A percentile compares a stretch with the other conserved stretches of the same genome.
Conservation (phyloP, 1,284 basidiomycete species). For the Fistulina hepatica region DNA sequence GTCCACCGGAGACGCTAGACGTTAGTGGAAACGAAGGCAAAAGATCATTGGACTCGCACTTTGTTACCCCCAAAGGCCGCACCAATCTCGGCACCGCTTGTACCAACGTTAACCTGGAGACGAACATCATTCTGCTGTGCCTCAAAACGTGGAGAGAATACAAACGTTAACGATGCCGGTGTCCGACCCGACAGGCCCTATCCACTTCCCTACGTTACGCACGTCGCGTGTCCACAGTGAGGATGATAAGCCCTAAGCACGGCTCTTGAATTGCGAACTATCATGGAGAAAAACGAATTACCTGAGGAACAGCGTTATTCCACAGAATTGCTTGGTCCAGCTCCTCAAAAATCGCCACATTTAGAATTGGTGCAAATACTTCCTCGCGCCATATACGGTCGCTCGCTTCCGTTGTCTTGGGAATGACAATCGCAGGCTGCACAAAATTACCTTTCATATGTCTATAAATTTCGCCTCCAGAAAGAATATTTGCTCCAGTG, state of each 20-base stretch:
- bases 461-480: constrained; percentile 54
- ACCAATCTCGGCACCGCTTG: constrained; percentile 86
- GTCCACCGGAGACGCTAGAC: constrained; percentile 12
- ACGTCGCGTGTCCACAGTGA: constrained; percentile 85
- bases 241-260: constrained; percentile 66
- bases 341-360: constrained; percentile 82
- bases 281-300: constrained; percentile 16
- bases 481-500: constrained; percentile 67
- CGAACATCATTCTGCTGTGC: constrained; percentile 2
- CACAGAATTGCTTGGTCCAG: constrained; percentile 84
- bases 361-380: constrained; percentile 81
- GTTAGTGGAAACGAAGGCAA: constrained; percentile 10
- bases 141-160: constrained; percentile 9
- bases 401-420: constrained; percentile 39
- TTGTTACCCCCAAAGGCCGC: constrained; percentile 90
- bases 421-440: constrained; percentile 75
- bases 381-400: constrained; percentile 70
- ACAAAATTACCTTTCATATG: constrained; percentile 95
- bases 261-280: constrained; percentile 13
- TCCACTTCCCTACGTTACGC: constrained; percentile 78
- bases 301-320: constrained; percentile 89
- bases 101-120: constrained; percentile 80
- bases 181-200: constrained; percentile 81
- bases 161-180: constrained; percentile 77
- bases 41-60: constrained; percentile 29